Percentiles rank a stretch among this genome's conserved stretches.
phyloP scores from a whole-genome alignment of 108 stramenopile genomes.

The Cyclotella kingstonii region DNA sequence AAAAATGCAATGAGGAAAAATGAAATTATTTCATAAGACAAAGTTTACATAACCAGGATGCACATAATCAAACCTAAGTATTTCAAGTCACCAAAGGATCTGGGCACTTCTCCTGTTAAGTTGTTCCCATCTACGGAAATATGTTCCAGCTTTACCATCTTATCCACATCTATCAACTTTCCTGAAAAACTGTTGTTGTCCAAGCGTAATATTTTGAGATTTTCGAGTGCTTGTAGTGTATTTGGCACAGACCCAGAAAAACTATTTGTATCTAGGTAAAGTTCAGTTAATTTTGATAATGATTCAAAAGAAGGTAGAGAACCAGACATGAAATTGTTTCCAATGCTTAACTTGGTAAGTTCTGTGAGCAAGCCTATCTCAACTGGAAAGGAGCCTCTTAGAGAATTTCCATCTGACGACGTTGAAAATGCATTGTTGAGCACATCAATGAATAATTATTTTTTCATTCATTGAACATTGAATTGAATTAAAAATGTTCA shows the following conservation, averaged over 20 bases:
- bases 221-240: slow-evolving; percentile 13
- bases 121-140: not conserved
- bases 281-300: slow-evolving; percentile 23
- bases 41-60: not conserved
- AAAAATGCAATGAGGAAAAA: not conserved
- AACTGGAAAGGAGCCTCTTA: slow-evolving; percentile 44
- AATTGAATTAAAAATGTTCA: no score
- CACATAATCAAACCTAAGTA: not conserved
- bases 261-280: slow-evolving; percentile 47
- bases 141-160: not conserved
- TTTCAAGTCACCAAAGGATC: slow-evolving; percentile 1
- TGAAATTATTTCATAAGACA: not conserved
- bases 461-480: no score
- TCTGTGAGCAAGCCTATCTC: slow-evolving; percentile 44
- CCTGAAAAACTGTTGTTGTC: slow-evolving; percentile 39
- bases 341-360: slow-evolving; percentile 30
- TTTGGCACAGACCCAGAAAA: slow-evolving; percentile 43
- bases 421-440: not conserved
- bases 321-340: slow-evolving; percentile 37
- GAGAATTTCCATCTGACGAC: slow-evolving; percentile 35
- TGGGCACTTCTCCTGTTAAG: slow-evolving; percentile 8
- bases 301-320: slow-evolving; percentile 23
- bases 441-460: not conserved
- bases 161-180: slow-evolving; percentile 1
- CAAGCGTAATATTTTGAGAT: slow-evolving; percentile 43